Conservation (phyloP, 352 stramenopile species). For the Phytophthora aleatoria region DNA sequence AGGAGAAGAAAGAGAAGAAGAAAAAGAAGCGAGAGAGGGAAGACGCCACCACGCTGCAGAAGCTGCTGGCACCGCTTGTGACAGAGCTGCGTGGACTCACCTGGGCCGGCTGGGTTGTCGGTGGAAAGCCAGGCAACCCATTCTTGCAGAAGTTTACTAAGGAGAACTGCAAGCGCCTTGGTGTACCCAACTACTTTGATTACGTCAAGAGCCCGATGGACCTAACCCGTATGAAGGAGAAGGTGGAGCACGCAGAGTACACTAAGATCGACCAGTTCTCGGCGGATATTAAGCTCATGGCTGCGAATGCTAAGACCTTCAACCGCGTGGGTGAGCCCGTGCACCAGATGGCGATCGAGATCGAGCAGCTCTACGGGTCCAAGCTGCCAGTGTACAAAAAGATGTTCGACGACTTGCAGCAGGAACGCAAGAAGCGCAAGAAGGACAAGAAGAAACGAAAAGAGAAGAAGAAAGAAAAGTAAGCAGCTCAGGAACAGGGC, state of each 20-base stretch:
- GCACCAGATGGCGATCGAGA: slow-evolving; percentile 83
- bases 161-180: slow-evolving; percentile 84
- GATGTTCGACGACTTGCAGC: slow-evolving; percentile 79
- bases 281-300: slow-evolving; percentile 79
- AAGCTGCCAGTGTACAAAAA: slow-evolving; percentile 69
- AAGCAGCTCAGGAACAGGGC: slow-evolving; percentile 43
- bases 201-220: slow-evolving; percentile 85
- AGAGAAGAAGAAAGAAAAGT: slow-evolving; percentile 90
- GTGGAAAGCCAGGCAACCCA: slow-evolving; percentile 73
- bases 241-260: slow-evolving; percentile 79
- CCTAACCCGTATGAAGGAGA: slow-evolving; percentile 84
- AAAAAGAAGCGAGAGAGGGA: slow-evolving; percentile 82
- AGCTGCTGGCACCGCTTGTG: slow-evolving; percentile 73
- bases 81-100: slow-evolving; percentile 69
- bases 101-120: slow-evolving; percentile 77
- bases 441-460: slow-evolving; percentile 92
- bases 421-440: slow-evolving; percentile 87
- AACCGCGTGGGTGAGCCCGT: slow-evolving; percentile 83
- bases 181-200: slow-evolving; percentile 88
- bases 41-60: slow-evolving; percentile 69
- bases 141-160: slow-evolving; percentile 87
- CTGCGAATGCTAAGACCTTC: slow-evolving; percentile 84
- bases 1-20: slow-evolving; percentile 88
- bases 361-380: slow-evolving; percentile 75
- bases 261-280: slow-evolving; percentile 79